These are phyloP conservation scores for Selenicereus undatus DNA, from an alignment of 148 eudicot genomes.

Conservation along the genomic window DNA sequence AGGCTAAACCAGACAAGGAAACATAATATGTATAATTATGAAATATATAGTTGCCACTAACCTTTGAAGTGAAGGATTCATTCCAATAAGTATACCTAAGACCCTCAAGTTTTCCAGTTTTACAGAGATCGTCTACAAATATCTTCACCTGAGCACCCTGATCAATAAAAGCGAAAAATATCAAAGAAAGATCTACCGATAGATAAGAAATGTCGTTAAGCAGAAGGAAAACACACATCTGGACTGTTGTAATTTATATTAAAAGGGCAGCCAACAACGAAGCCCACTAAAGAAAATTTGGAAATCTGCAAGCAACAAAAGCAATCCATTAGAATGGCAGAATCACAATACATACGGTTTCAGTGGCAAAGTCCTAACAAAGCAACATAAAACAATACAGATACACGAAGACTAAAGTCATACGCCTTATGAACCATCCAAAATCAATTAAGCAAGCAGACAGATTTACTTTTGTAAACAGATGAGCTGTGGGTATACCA, in stretches of 20 bases:
- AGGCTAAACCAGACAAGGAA: neutral
- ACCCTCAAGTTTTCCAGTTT: slow-evolving; percentile 68
- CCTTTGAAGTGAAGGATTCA: slow-evolving; percentile 86
- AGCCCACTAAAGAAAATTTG: slow-evolving; percentile 52
- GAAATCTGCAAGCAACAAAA: slow-evolving; percentile 48
- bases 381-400: neutral
- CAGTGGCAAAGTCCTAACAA: neutral
- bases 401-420: neutral
- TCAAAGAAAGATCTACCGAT: neutral
- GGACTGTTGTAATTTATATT: slow-evolving; percentile 39
- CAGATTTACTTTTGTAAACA: neutral
- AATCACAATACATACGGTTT: neutral
- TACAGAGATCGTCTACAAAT: slow-evolving; percentile 65
- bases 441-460: neutral
- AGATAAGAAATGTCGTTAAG: neutral
- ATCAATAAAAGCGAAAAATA: slow-evolving; percentile 15
- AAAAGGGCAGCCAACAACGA: slow-evolving; percentile 69
- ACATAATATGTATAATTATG: neutral
- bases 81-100: slow-evolving; percentile 80
- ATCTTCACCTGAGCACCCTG: slow-evolving; percentile 70
- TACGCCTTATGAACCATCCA: neutral
- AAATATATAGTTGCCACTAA: slow-evolving; percentile 15
- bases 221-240: slow-evolving; percentile 38
- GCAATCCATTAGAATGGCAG: neutral
- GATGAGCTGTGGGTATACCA: neutral